Conservation (phyloP, 1,139 yeast species). For the Lodderomyces beijingensis region DNA sequence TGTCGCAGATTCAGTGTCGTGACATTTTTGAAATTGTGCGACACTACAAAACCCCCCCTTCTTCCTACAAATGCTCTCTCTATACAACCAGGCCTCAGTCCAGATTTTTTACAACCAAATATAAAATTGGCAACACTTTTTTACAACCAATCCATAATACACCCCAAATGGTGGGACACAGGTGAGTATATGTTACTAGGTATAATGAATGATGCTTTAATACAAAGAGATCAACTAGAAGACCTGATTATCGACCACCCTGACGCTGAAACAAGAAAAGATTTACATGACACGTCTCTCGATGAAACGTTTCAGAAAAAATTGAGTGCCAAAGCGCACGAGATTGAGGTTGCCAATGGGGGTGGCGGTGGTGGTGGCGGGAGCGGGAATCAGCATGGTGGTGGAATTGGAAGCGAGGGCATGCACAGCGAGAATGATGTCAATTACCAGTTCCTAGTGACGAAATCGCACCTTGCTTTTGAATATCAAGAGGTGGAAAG, state of each 20-base stretch:
- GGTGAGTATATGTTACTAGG: background rate
- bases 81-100: too few relatives aligned
- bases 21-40: too few relatives aligned
- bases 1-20: too few relatives aligned
- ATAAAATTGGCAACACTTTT: too few relatives aligned
- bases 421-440: slow-evolving; percentile 5
- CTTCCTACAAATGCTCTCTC: too few relatives aligned
- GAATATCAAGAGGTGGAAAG: slow-evolving; percentile 36
- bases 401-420: slow-evolving; percentile 6
- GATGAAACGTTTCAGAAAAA: slow-evolving; percentile 46
- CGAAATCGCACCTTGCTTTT: slow-evolving; percentile 43
- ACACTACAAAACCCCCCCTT: too few relatives aligned
- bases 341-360: slow-evolving; percentile 18
- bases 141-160: too few relatives aligned
- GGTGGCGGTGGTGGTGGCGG: slow-evolving; percentile 9
- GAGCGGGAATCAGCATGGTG: too few relatives aligned
- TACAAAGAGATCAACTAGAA: slow-evolving; percentile 36
- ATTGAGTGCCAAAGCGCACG: slow-evolving; percentile 43
- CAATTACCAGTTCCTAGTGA: slow-evolving; percentile 27
- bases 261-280: slow-evolving; percentile 34
- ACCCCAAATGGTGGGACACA: too few relatives aligned
- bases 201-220: slow-evolving; percentile 4
- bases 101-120: too few relatives aligned
- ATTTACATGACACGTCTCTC: slow-evolving; percentile 24
- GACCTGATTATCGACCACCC: slow-evolving; percentile 48